These are phyloP conservation scores for Lepidopterella palustris DNA, from an alignment of 495 filamentous ascomycete genomes.

Conservation along the genomic window DNA sequence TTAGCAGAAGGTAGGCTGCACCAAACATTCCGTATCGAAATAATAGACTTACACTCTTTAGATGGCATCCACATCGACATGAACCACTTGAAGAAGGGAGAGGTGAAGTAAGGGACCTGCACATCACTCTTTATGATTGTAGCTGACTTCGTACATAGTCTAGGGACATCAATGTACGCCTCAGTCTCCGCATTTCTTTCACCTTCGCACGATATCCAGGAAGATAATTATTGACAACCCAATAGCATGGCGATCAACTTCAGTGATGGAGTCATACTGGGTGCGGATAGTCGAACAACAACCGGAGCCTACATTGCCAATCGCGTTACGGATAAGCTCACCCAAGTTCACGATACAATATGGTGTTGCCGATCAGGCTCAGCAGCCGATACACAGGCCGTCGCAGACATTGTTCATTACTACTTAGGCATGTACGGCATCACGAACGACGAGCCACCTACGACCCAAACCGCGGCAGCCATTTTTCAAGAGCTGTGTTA, in stretches of 20 bases:
- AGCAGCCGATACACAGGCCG: constrained; percentile 93
- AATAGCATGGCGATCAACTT: constrained; percentile 88
- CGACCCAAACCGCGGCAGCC: constrained; percentile 85
- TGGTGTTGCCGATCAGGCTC: constrained; percentile 99
- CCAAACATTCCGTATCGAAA: not conserved
- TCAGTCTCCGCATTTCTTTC: constrained; percentile 1
- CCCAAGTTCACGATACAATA: constrained; percentile 95
- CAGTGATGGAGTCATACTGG: constrained; percentile 93
- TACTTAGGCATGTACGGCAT: constrained; percentile 89
- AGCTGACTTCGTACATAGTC: constrained; percentile 43
- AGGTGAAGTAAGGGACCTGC: constrained; percentile 60
- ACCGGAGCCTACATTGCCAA: constrained; percentile 98
- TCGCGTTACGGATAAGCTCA: constrained; percentile 97
- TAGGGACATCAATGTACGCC: constrained; percentile 95
- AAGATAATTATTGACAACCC: constrained; percentile 8
- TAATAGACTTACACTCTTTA: constrained; percentile 36
- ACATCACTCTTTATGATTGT: not conserved
- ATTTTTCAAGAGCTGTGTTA: constrained; percentile 98
- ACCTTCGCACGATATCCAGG: no score
- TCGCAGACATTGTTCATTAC: constrained; percentile 96
- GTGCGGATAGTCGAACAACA: constrained; percentile 96
- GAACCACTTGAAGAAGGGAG: constrained; percentile 86
- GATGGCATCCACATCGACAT: constrained; percentile 99
- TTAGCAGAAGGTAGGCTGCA: constrained; percentile 38
- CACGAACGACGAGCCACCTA: constrained; percentile 77